Conservation (phyloP, 805 yeast species). For the Babjeviella inositovora region DNA sequence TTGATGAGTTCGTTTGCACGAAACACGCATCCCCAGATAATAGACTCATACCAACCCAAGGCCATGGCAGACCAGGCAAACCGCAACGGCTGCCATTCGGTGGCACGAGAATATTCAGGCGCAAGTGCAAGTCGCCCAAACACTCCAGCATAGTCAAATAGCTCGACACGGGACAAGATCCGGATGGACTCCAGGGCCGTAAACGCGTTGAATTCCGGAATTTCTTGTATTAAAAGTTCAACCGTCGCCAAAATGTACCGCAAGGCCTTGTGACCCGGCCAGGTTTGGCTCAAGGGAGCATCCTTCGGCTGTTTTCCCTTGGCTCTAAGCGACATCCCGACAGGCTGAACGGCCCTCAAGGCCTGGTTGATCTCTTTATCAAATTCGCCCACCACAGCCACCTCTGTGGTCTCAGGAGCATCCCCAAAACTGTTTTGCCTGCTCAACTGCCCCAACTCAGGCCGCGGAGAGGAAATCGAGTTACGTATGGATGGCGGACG, state of each 20-base stretch:
- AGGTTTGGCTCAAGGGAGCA: slow-evolving; percentile 28
- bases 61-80: slow-evolving; percentile 51
- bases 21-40: slow-evolving; percentile 46
- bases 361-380: slow-evolving; percentile 20
- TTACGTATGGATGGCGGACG: no score
- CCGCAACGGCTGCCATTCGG: slow-evolving; percentile 25
- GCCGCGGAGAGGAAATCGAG: no score
- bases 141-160: slow-evolving; percentile 10
- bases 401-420: no score
- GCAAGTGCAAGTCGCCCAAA: slow-evolving; percentile 8
- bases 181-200: slow-evolving; percentile 9
- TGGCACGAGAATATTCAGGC: slow-evolving; percentile 24
- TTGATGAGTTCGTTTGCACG: slow-evolving; percentile 10
- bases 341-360: slow-evolving; percentile 31
- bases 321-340: slow-evolving; percentile 46
- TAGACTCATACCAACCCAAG: slow-evolving; percentile 62
- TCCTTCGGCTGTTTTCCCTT: slow-evolving; percentile 34
- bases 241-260: slow-evolving; percentile 19
- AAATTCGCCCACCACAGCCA: no score
- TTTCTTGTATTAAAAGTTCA: slow-evolving; percentile 7
- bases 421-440: no score
- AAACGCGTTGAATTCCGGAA: slow-evolving; percentile 13
- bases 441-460: no score
- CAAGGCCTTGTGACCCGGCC: slow-evolving; percentile 43
- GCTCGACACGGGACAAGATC: slow-evolving; percentile 22